Percentiles rank a stretch among this genome's conserved stretches.
These are phyloP conservation scores for Mitragyna speciosa DNA, from an alignment of 257 asterid genomes.

Conservation along the genomic window DNA sequence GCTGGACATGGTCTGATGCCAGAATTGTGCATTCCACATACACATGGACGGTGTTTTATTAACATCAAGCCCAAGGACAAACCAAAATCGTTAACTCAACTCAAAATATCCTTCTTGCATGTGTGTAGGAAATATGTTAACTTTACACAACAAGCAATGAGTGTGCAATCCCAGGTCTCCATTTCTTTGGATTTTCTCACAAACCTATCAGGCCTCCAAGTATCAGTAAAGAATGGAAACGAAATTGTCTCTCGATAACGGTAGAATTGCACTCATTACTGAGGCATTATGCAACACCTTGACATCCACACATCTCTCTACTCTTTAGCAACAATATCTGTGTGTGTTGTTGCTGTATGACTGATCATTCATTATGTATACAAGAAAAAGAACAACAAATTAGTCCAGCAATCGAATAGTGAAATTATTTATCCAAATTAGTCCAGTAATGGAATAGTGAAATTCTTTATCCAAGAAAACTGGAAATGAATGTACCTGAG, in stretches of 20 bases:
- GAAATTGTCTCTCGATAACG: constrained; percentile 90
- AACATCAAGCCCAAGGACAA: not conserved
- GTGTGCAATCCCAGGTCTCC: constrained; percentile 72
- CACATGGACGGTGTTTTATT: not conserved
- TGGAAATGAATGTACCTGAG: not conserved
- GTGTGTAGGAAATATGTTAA: not conserved
- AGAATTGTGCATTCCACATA: not conserved
- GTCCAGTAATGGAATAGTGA: not conserved
- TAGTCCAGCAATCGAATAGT: constrained; percentile 1
- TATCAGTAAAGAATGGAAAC: constrained; percentile 83
- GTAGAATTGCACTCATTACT: constrained; percentile 87
- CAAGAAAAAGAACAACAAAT: not conserved
- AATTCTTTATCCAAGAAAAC: not conserved
- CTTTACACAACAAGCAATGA: constrained; percentile 81
- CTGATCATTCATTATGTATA: constrained; percentile 3
- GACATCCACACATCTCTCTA: constrained; percentile 71
- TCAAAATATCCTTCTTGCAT: not conserved
- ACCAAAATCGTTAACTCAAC: not conserved
- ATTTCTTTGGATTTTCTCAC: constrained; percentile 69
- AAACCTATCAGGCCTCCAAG: constrained; percentile 97
- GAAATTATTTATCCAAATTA: not conserved
- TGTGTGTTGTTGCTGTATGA: constrained; percentile 88
- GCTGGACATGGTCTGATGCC: not conserved
- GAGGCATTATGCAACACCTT: constrained; percentile 93
- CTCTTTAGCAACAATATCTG: constrained; percentile 83